Base-by-base conservation (phyloP, 495 filamentous ascomycete species). In the Emericellopsis terricola region DNA sequence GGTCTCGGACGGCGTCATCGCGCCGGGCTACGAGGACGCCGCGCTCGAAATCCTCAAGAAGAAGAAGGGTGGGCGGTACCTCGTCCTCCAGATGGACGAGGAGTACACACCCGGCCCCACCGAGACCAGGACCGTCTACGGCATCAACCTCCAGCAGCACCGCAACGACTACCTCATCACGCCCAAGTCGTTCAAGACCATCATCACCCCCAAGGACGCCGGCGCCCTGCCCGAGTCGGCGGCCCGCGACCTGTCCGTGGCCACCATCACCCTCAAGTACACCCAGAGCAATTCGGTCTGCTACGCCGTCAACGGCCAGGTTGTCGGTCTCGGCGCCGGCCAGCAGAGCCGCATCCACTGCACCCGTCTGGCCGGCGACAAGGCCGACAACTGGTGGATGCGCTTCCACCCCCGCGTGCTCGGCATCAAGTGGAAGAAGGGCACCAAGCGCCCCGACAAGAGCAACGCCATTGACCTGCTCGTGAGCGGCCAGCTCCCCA, bases 321-420 rank as follows among this genome's bases (percentile, higher is more conserved):
- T 94, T 53, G 73, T 97, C 43, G 89, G 89, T 32, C 69, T 97
- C 29, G 89, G 91, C 41, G 89, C 89, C 33, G 89, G 89, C 33
- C 89, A 97, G 57, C 89, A 97, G 60, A 87, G 80, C 40, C 76
- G 89, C 43, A 97, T 97, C 45, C 91, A 96, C 68, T 96, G 91
- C 68, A 97, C 89, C 17, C 77, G 89, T 41, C 70, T 97, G 28
- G 89, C 89, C n/a, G 89, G 91, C 41, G 89, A 94, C 62, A 97
- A 97, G 65, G 82, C 85, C 31, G 89, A 97, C 57, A 92, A 87
- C 65, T 97, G 89, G 89, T 97, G 89, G 89, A 76, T 96, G 61
- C 77, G 89, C 45, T 94, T 94, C 70, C 79, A 93, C 62, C 76
- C 82, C 33, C 78, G 81, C 23, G 74, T 85, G 5, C 64, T 94